Percentiles rank a stretch among this genome's conserved stretches.
phyloP scores from a whole-genome alignment of 2,329 filamentous ascomycete genomes.

The Myriosclerotinia curreyana region DNA sequence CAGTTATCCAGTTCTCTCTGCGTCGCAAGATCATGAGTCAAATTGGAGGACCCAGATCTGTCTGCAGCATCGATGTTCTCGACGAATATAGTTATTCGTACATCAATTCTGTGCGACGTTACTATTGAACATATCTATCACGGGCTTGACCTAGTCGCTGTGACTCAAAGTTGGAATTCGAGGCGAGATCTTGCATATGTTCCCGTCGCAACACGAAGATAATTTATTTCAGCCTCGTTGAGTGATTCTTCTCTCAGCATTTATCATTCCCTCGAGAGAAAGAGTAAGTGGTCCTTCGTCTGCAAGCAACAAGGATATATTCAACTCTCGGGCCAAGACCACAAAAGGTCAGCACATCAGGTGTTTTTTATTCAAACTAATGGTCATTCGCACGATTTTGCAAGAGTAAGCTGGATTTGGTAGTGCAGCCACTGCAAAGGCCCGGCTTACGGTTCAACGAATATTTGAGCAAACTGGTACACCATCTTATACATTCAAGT shows the following conservation, averaged over 20 bases:
- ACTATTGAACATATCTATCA: background rate
- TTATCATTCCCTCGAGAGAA: background rate
- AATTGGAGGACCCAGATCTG: background rate
- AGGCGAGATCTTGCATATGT: background rate
- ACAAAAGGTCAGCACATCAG: background rate
- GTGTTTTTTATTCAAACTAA: background rate
- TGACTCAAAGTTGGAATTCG: background rate
- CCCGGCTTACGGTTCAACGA: background rate
- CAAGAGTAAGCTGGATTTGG: conserved; percentile 12
- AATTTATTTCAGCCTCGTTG: background rate
- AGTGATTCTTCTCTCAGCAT: background rate
- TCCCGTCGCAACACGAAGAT: background rate
- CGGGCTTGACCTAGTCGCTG: background rate
- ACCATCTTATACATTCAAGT: background rate
- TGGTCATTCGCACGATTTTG: background rate
- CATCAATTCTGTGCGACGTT: background rate
- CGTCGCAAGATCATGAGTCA: background rate
- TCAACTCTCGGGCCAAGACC: background rate
- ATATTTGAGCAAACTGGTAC: background rate
- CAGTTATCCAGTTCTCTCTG: background rate
- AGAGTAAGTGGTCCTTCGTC: background rate
- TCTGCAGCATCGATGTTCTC: background rate
- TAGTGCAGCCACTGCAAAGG: conserved; percentile 5
- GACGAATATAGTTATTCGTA: conserved; percentile 6
- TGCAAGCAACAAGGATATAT: background rate